These are phyloP conservation scores for Pythium aquatile DNA, from an alignment of 352 stramenopile species.

Conservation along the genomic window DNA sequence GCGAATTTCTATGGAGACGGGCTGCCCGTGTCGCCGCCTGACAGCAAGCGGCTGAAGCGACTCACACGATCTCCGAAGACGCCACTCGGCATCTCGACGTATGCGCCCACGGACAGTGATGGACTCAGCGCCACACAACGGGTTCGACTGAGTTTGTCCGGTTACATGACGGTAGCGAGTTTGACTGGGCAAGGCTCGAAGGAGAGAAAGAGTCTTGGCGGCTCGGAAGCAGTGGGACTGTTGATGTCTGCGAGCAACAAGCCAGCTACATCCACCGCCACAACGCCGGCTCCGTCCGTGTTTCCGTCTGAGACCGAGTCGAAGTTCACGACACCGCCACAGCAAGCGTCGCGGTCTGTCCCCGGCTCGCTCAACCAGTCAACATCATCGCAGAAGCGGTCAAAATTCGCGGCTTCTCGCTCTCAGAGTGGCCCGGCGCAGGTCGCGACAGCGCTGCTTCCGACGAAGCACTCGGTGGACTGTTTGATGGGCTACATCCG, in stretches of 20 bases:
- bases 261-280: not conserved
- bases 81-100: slow-evolving; percentile 37
- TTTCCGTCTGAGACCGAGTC: not conserved
- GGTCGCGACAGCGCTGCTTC: slow-evolving; percentile 55
- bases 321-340: not conserved
- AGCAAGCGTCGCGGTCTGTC: not conserved
- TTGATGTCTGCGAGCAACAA: not conserved
- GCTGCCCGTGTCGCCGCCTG: slow-evolving; percentile 17
- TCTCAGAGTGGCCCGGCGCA: slow-evolving; percentile 21
- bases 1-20: not conserved
- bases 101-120: slow-evolving; percentile 28
- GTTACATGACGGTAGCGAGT: slow-evolving; percentile 31
- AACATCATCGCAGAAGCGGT: slow-evolving; percentile 30
- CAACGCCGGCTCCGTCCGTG: not conserved
- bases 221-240: not conserved
- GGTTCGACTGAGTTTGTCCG: slow-evolving; percentile 52
- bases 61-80: slow-evolving; percentile 48
- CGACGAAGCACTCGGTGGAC: slow-evolving; percentile 54
- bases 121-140: slow-evolving; percentile 58
- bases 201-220: slow-evolving; percentile 8
- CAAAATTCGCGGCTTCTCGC: slow-evolving; percentile 25
- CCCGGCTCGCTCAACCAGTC: slow-evolving; percentile 31
- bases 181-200: slow-evolving; percentile 30
- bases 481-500: slow-evolving; percentile 76
- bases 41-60: slow-evolving; percentile 22